Evolutionary conservation across 768 basidiomycete genomes (phyloP).

Genomic region (Amyloporia xantha): DNA sequence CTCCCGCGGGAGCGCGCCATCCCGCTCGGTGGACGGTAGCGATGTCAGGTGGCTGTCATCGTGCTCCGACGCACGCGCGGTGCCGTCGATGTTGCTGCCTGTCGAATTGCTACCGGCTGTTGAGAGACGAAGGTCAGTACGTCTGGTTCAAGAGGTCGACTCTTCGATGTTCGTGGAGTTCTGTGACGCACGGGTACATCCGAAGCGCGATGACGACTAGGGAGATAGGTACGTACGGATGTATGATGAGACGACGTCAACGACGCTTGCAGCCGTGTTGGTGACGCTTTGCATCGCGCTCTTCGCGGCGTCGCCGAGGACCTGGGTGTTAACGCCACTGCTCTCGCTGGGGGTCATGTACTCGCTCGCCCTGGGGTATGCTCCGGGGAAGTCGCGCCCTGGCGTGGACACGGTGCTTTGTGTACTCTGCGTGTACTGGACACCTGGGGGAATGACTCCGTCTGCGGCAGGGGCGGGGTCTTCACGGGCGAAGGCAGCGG

Average conservation of each 20-base stretch:
- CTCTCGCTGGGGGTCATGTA: background rate
- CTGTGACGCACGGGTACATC: background rate
- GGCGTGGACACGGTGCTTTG: constrained; percentile 9
- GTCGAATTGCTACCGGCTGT: background rate
- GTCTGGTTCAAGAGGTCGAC: background rate
- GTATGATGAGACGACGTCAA: constrained; percentile 18
- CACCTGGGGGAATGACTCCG: background rate
- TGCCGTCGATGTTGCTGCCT: constrained; percentile 8
- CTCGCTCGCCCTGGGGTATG: constrained; percentile 13
- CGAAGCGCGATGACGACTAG: background rate
- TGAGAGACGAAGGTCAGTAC: background rate
- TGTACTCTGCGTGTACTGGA: background rate
- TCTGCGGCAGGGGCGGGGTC: constrained; percentile 10
- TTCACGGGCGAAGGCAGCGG: constrained; percentile 14
- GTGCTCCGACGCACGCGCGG: constrained; percentile 15
- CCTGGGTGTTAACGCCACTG: background rate
- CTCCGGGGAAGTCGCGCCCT: constrained; percentile 11
- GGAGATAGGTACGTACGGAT: constrained; percentile 23
- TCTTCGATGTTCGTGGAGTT: background rate
- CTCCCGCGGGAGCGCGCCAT: constrained; percentile 12
- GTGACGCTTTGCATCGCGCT: constrained; percentile 8
- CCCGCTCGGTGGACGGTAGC: constrained; percentile 6
- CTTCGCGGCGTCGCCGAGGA: constrained; percentile 9
- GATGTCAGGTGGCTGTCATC: constrained; percentile 13
- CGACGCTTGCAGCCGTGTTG: constrained; percentile 7